Percentiles rank a stretch among this genome's conserved stretches.
Evolutionary conservation across 495 filamentous ascomycete species (phyloP).

Genomic region (Neurospora sp.): DNA sequence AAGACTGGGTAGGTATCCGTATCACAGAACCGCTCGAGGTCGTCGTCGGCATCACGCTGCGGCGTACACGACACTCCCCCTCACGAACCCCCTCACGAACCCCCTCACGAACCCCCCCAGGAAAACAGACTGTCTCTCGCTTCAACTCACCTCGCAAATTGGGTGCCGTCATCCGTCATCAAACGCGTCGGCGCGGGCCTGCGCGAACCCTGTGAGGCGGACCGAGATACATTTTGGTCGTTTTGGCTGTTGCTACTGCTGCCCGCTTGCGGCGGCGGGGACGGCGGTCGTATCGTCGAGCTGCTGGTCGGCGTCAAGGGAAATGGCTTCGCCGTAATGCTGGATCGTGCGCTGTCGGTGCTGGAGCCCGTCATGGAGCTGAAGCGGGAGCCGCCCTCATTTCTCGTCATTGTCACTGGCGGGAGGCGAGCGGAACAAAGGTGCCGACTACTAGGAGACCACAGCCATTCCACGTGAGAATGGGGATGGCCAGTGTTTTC

Average conservation of each 20-base stretch:
- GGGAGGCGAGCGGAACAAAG: slow-evolving; percentile 16
- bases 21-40: not conserved
- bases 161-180: slow-evolving; percentile 43
- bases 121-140: not conserved
- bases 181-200: slow-evolving; percentile 45
- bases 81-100: not conserved
- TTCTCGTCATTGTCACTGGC: slow-evolving; percentile 47
- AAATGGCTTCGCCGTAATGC: slow-evolving; percentile 44
- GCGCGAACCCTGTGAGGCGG: slow-evolving; percentile 23
- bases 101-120: not conserved
- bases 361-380: slow-evolving; percentile 54
- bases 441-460: slow-evolving; percentile 8
- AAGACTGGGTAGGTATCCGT: not conserved
- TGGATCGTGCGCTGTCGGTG: slow-evolving; percentile 49
- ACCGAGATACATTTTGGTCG: slow-evolving; percentile 25
- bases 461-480: slow-evolving; percentile 18
- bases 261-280: slow-evolving; percentile 25
- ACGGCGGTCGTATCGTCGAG: slow-evolving; percentile 35
- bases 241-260: not conserved
- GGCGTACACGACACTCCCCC: too few relatives aligned
- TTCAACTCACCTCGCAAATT: slow-evolving; percentile 25
- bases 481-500: slow-evolving; percentile 3
- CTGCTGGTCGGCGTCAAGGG: slow-evolving; percentile 32
- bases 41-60: too few relatives aligned
- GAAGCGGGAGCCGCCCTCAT: slow-evolving; percentile 45